Evolutionary conservation across 805 yeast species (phyloP).

Genomic region (fission yeast (Schizosaccharomyces pombe)): DNA sequence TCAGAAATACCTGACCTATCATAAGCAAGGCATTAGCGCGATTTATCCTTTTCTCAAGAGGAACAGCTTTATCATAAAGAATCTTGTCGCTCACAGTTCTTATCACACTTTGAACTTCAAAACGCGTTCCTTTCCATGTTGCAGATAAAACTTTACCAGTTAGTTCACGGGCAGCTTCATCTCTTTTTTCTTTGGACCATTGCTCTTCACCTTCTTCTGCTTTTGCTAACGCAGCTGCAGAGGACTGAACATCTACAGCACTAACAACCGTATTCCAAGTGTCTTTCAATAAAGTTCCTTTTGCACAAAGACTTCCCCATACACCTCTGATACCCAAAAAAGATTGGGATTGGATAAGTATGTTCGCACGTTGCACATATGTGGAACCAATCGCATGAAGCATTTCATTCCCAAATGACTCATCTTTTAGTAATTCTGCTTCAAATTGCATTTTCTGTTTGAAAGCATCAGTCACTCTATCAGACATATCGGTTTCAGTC

Average conservation of each 20-base stretch:
- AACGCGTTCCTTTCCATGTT: conserved; percentile 83
- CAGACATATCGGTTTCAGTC: conserved; percentile 38
- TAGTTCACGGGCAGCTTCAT: conserved; percentile 56
- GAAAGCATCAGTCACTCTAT: conserved; percentile 41
- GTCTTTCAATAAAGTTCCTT: conserved; percentile 60
- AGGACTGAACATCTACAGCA: conserved; percentile 27
- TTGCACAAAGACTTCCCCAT: conserved; percentile 57
- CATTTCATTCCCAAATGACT: conserved; percentile 81
- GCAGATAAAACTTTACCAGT: conserved; percentile 81
- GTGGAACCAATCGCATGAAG: conserved; percentile 56
- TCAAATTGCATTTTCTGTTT: conserved; percentile 46
- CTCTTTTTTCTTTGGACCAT: conserved; percentile 36
- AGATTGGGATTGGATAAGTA: conserved; percentile 44
- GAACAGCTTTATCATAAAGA: conserved; percentile 37
- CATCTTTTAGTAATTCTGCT: conserved; percentile 76
- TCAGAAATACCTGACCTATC: conserved; percentile 46
- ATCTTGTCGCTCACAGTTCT: conserved; percentile 66
- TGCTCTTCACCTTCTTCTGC: conserved; percentile 40
- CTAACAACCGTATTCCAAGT: conserved; percentile 48
- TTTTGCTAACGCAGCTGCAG: conserved; percentile 50
- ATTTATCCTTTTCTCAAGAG: conserved; percentile 34
- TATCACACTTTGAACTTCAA: conserved; percentile 58
- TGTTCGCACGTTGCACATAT: conserved; percentile 52
- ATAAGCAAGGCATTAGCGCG: conserved; percentile 60
- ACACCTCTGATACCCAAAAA: conserved; percentile 62